Conservation (phyloP, 1,139 yeast species). For the Kodamaea derodonti region DNA sequence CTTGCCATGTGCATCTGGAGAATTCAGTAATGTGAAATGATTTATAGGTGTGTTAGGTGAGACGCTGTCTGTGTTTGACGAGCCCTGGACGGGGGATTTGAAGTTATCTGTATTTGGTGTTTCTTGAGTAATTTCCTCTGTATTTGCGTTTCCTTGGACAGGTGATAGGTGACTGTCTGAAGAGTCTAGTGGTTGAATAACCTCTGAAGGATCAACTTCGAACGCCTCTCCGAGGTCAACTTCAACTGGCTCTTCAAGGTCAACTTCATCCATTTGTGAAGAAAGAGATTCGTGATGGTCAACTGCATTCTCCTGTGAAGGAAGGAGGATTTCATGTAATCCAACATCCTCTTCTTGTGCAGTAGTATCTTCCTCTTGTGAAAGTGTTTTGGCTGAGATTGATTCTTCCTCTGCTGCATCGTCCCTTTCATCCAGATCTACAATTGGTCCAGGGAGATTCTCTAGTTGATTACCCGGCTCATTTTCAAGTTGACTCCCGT, state of each 20-base stretch:
- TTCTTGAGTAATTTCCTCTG: background rate
- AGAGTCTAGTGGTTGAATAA: background rate
- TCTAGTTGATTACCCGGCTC: conserved; percentile 23
- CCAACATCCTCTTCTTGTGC: no score
- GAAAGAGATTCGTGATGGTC: background rate
- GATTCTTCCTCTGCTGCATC: background rate
- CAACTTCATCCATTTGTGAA: no score
- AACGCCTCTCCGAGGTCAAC: no score
- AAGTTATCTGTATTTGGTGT: background rate
- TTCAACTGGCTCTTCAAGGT: no score
- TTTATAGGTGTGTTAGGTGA: background rate
- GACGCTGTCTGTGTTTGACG: no score
- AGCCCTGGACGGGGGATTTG: no score
- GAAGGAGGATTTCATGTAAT: no score
- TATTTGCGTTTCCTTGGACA: no score
- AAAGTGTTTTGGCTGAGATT: background rate
- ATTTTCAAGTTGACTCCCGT: conserved; percentile 6
- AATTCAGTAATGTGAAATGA: background rate
- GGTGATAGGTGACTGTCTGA: background rate
- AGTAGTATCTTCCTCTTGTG: background rate
- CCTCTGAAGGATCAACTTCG: background rate
- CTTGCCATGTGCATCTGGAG: background rate
- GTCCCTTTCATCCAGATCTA: conserved; percentile 13
- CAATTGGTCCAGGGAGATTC: conserved; percentile 14
- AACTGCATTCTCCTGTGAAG: no score